Percentiles rank a stretch among this genome's conserved stretches.
phyloP scores from a whole-genome alignment of 345 rosid genomes.

The Acer saccharum region DNA sequence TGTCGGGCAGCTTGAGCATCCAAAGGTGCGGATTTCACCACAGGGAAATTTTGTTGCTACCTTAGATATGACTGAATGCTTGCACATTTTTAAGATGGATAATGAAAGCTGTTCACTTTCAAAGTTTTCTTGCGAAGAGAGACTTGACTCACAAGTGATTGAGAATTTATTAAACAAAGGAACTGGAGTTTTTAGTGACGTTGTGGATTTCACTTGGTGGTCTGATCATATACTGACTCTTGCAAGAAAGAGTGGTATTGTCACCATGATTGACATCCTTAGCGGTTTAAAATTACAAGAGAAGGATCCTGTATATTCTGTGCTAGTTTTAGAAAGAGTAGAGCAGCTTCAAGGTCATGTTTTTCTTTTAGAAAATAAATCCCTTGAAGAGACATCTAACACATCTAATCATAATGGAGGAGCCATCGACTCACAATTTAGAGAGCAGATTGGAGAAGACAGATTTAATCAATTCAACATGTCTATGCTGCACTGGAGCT shows the following conservation, averaged over 20 bases:
- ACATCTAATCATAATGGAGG: constrained; percentile 38
- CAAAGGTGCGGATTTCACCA: constrained; percentile 85
- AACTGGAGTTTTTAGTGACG: constrained; percentile 42
- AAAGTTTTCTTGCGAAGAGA: constrained; percentile 31
- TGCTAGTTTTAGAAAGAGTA: constrained; percentile 73
- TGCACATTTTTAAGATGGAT: constrained; percentile 68
- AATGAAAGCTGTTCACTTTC: constrained; percentile 41
- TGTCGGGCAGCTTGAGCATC: constrained; percentile 48
- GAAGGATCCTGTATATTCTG: constrained; percentile 49
- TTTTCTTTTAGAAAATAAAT: constrained; percentile 65
- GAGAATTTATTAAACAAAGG: not conserved
- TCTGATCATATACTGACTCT: constrained; percentile 69
- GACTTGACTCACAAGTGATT: not conserved
- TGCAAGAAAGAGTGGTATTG: constrained; percentile 52
- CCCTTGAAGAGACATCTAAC: constrained; percentile 32
- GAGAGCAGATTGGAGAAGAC: constrained; percentile 35
- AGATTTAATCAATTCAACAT: constrained; percentile 35
- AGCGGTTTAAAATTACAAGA: constrained; percentile 56
- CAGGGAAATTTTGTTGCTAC: constrained; percentile 64
- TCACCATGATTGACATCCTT: constrained; percentile 59
- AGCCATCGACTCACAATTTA: constrained; percentile 30
- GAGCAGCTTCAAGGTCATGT: constrained; percentile 51
- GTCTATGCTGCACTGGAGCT: constrained; percentile 60
- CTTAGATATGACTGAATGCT: constrained; percentile 63
- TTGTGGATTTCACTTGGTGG: constrained; percentile 93